These are phyloP conservation scores for Jatropha curcas DNA, from an alignment of 345 rosid species.

Conservation along the genomic window DNA sequence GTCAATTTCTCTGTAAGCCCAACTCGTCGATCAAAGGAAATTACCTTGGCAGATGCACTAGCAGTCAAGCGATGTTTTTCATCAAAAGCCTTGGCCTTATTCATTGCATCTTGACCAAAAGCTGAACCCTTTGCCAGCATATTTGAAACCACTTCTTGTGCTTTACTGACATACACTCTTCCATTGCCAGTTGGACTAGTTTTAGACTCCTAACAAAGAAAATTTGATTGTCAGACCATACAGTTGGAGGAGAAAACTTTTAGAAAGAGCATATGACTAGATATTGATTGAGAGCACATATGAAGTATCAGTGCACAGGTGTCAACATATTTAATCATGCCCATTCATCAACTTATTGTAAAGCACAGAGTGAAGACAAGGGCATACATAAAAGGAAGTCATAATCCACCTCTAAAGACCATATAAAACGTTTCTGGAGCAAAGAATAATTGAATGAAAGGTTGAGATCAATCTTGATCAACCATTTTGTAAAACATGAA, in stretches of 20 bases:
- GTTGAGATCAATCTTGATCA: not conserved
- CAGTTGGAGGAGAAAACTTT: not conserved
- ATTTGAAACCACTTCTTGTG: conserved; percentile 79
- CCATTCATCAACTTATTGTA: not conserved
- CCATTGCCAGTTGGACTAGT: conserved; percentile 49
- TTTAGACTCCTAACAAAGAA: conserved; percentile 48
- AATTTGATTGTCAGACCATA: not conserved
- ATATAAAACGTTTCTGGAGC: not conserved
- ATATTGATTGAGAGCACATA: not conserved
- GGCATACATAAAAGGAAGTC: not conserved
- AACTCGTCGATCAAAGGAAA: conserved; percentile 75
- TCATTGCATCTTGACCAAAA: conserved; percentile 84
- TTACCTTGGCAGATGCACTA: conserved; percentile 87
- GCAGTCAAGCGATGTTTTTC: conserved; percentile 84
- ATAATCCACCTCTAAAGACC: not conserved
- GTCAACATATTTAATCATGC: not conserved
- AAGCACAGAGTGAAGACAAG: not conserved
- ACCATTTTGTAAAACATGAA: not conserved
- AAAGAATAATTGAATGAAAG: not conserved
- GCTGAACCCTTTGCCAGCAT: conserved; percentile 90
- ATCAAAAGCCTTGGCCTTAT: conserved; percentile 91
- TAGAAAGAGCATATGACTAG: conserved; percentile 1
- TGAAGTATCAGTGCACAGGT: too few relatives aligned
- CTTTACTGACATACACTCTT: conserved; percentile 71
- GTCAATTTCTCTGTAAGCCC: conserved; percentile 81